A percentile compares a stretch with the other conserved stretches of the same genome.
Conservation (phyloP, 352 stramenopile species). For the Achlya hypogyna region DNA sequence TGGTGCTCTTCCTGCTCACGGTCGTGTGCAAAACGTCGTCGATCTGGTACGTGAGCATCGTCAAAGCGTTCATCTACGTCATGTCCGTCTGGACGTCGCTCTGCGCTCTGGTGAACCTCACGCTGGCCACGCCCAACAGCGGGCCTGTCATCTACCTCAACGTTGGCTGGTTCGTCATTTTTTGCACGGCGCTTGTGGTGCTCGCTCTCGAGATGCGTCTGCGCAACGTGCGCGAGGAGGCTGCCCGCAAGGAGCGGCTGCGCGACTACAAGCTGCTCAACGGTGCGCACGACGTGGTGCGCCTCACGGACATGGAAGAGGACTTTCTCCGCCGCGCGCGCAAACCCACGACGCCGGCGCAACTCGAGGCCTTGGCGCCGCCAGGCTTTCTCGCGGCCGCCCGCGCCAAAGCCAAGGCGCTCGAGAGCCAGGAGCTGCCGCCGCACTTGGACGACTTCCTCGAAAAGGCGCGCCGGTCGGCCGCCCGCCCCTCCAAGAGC, state of each 20-base stretch:
- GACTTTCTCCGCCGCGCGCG: constrained; percentile 5
- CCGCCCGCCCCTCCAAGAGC: constrained; percentile 1
- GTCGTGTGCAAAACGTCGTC: constrained; percentile 36
- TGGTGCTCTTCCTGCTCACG: constrained; percentile 30
- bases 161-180: constrained; percentile 46
- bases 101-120: constrained; percentile 35
- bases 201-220: background rate
- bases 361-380: constrained; percentile 24
- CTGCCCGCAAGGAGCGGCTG: background rate
- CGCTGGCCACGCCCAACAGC: constrained; percentile 4
- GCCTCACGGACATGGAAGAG: constrained; percentile 18
- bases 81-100: constrained; percentile 45
- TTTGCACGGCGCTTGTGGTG: background rate
- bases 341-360: constrained; percentile 20
- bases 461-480: constrained; percentile 14
- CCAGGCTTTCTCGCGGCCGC: constrained; percentile 3
- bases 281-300: background rate
- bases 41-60: constrained; percentile 30
- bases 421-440: constrained; percentile 10
- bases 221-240: constrained; percentile 6
- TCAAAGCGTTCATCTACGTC: constrained; percentile 47
- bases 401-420: background rate
- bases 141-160: constrained; percentile 43
- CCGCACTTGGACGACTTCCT: constrained; percentile 23
- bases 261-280: constrained; percentile 19